Conservation (phyloP, 495 filamentous ascomycete genomes). For the Podospora appendiculata region DNA sequence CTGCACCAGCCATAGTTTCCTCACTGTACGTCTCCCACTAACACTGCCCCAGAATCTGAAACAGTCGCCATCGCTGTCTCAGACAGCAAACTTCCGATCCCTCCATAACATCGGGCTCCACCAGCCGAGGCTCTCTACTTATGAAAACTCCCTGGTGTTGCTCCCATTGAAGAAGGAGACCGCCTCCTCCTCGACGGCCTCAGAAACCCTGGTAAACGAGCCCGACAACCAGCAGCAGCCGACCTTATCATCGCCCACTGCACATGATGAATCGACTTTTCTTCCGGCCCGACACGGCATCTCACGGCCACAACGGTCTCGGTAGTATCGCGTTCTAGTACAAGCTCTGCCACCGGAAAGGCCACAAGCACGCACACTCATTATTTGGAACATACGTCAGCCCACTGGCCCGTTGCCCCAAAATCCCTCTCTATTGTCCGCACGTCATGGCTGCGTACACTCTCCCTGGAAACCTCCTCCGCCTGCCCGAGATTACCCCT, state of each 20-base stretch:
- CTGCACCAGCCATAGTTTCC: no score
- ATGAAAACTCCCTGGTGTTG: no score
- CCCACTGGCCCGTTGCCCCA: constrained; percentile 65
- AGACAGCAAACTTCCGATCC: no score
- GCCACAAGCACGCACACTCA: constrained; percentile 65
- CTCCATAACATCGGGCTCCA: no score
- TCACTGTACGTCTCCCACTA: no score
- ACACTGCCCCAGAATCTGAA: no score
- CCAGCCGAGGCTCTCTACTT: no score
- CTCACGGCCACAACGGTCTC: constrained; percentile 22
- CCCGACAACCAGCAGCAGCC: constrained; percentile 1
- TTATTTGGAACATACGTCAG: constrained; percentile 78
- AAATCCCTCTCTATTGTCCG: constrained; percentile 74
- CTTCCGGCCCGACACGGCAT: constrained; percentile 14
- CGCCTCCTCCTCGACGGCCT: no score
- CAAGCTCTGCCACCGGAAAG: constrained; percentile 27
- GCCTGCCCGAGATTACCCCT: constrained; percentile 26
- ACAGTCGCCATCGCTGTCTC: no score
- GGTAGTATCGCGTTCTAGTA: constrained; percentile 32
- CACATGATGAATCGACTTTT: constrained; percentile 31
- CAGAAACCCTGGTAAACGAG: no score
- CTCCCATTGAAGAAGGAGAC: no score
- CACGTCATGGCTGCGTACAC: constrained; percentile 74
- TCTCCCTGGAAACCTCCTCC: constrained; percentile 82
- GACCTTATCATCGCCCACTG: constrained; percentile 33